Evolutionary conservation across 2,329 filamentous ascomycete genomes (phyloP).

Genomic region (Escovopsis sp.): DNA sequence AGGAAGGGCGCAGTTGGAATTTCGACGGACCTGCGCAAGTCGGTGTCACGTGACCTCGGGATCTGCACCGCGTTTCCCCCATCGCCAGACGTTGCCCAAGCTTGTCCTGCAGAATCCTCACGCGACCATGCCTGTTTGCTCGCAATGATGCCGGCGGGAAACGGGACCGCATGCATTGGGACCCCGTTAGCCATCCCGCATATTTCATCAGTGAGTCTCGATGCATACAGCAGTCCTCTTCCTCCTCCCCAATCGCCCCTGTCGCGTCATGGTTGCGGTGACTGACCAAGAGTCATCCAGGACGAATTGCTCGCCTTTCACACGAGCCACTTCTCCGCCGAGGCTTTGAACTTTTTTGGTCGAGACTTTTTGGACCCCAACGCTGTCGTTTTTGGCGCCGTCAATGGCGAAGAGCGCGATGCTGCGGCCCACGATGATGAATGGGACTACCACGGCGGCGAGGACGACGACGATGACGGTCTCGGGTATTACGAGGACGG

Average conservation of each 20-base stretch:
- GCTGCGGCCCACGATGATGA: slow-evolving; percentile 17
- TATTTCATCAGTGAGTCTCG: slow-evolving; percentile 14
- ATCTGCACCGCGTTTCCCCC: neutral
- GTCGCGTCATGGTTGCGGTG: too few species aligned
- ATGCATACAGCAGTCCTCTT: neutral
- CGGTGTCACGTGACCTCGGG: too few species aligned
- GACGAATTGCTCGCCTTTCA: slow-evolving; percentile 45
- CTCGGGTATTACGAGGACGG: slow-evolving; percentile 81
- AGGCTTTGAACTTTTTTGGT: slow-evolving; percentile 30
- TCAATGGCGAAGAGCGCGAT: slow-evolving; percentile 8
- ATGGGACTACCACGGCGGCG: slow-evolving; percentile 6
- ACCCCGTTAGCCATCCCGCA: slow-evolving; percentile 9
- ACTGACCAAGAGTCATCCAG: slow-evolving; percentile 23
- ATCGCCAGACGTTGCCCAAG: neutral
- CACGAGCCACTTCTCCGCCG: slow-evolving; percentile 39
- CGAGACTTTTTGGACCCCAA: slow-evolving; percentile 26
- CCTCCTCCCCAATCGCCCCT: neutral
- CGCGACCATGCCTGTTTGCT: neutral
- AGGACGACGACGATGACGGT: slow-evolving; percentile 45
- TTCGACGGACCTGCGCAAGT: too few species aligned
- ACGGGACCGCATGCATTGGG: neutral
- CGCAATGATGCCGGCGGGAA: slow-evolving; percentile 4
- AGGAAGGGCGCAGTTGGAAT: too few species aligned
- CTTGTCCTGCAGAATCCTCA: neutral
- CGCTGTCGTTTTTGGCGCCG: slow-evolving; percentile 4